Evolutionary conservation across 805 yeast genomes (phyloP), one percentile per base, ranked within the genome.

Genomic region (Monosporozyma servazzii): DNA sequence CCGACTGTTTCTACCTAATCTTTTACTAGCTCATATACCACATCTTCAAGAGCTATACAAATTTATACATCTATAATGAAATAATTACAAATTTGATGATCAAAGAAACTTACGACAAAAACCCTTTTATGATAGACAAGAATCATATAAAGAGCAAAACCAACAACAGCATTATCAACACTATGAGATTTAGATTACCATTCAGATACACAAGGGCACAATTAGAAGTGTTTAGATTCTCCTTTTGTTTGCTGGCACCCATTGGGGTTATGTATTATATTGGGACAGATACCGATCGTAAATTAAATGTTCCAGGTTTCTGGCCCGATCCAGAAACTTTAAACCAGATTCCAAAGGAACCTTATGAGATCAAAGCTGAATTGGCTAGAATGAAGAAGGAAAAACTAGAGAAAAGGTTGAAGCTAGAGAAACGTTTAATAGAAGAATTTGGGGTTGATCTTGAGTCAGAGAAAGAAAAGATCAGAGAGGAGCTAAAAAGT

Each of bases 321-420:
- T 89, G 96, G 96, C 98, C 98, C 2, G 97, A 89, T 66, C 96
- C 96, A 42, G 85, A 86, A 42, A 85, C 96, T 2, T 75, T 88
- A 58, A 89, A 90, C 65, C 84, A 87, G 69, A 83, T 90, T 36
- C 98, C 98, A 2, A 90, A 89, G 62, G 96, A 90, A 63, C 89
- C 89, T 2, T 86, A 84, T 61, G 96, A 90, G 64, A 88, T 90
- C 53, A 84, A 87, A 65, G 91, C 93, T 1, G 98, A 90, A 64
- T 72, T 90, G 39, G 96, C 95, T 15, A 79, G 96, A 65, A 84
- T 90, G 76, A 80, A 82, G 65, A 78, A 81, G 57, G 95, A 82
- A 50, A 76, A 90, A 54, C 64, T 77, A 2, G 95, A 82, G 58
- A 86, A 84, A 71, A 77, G 95, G 65, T 72, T 77, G 56, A 75